Percentiles rank a stretch among this genome's conserved stretches.
Conservation (phyloP, 768 basidiomycete species). For the Suillus subalutaceus region DNA sequence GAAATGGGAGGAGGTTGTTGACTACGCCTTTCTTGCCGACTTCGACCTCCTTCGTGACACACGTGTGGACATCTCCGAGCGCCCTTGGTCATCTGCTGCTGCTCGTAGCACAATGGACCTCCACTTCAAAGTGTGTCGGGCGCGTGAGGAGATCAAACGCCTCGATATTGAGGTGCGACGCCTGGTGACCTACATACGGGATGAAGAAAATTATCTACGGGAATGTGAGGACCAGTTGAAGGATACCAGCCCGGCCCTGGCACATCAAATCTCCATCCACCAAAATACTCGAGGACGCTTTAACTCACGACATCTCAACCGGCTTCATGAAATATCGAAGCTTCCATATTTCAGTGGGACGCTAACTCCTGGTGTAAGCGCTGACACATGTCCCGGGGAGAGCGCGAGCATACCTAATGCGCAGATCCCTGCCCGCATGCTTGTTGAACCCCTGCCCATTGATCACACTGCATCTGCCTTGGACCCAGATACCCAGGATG, state of each 20-base stretch:
- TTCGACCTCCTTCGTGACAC: slow-evolving; percentile 21
- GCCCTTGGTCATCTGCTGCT: slow-evolving; percentile 20
- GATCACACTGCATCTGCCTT: too few species aligned
- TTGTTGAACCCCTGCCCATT: too few species aligned
- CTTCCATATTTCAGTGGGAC: slow-evolving; percentile 17
- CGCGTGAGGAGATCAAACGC: slow-evolving; percentile 25
- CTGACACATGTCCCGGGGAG: too few species aligned
- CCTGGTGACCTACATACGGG: slow-evolving; percentile 23
- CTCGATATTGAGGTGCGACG: slow-evolving; percentile 27
- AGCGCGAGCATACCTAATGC: too few species aligned
- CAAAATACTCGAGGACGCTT: slow-evolving; percentile 14
- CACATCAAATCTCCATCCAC: slow-evolving; percentile 16
- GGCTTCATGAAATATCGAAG: slow-evolving; percentile 13
- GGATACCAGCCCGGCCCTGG: slow-evolving; percentile 9
- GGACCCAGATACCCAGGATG: too few species aligned
- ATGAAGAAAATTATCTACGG: slow-evolving; percentile 15
- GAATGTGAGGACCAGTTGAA: slow-evolving; percentile 10
- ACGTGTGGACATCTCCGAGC: slow-evolving; percentile 18
- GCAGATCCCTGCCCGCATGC: too few species aligned
- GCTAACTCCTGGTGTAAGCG: slow-evolving; percentile 8
- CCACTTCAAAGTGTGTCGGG: slow-evolving; percentile 23
- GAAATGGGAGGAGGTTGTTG: too few species aligned
- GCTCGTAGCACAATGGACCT: slow-evolving; percentile 20
- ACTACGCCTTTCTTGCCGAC: too few species aligned
- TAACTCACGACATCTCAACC: slow-evolving; percentile 14